These are phyloP conservation scores for Thraustochytrium sp. DNA, from an alignment of 352 stramenopile species.

Conservation along the genomic window DNA sequence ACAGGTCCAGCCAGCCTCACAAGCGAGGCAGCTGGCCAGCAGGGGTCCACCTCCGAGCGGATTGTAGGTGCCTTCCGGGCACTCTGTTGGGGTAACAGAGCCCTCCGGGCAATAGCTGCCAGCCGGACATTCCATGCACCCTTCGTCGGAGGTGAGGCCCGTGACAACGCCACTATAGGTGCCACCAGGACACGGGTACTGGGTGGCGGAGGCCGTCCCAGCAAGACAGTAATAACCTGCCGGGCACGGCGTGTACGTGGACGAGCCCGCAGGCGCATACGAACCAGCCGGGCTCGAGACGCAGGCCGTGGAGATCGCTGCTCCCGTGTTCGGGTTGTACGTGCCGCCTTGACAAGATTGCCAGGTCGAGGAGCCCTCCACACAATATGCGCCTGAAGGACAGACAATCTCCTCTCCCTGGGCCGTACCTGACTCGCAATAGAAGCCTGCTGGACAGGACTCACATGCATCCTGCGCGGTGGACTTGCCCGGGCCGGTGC, in stretches of 20 bases:
- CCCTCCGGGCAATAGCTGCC: slow-evolving; percentile 69
- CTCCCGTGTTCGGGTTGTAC: slow-evolving; percentile 61
- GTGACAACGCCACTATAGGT: slow-evolving; percentile 58
- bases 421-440: slow-evolving; percentile 67
- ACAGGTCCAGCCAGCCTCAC: neutral
- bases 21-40: neutral
- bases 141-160: neutral
- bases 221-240: slow-evolving; percentile 81
- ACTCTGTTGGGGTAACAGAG: neutral
- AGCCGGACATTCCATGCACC: slow-evolving; percentile 60
- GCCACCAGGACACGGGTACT: slow-evolving; percentile 71
- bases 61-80: slow-evolving; percentile 24
- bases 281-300: neutral
- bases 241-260: slow-evolving; percentile 64
- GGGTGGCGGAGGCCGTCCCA: slow-evolving; percentile 59
- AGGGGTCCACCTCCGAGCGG: neutral
- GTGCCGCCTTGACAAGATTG: slow-evolving; percentile 76
- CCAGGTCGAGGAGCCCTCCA: slow-evolving; percentile 54
- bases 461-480: neutral
- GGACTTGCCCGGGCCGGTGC: neutral
- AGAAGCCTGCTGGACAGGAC: slow-evolving; percentile 57
- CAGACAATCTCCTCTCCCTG: neutral
- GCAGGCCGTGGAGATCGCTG: slow-evolving; percentile 51
- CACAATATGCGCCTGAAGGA: slow-evolving; percentile 53
- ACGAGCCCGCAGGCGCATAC: slow-evolving; percentile 58